Evolutionary conservation across 208 protist species (phyloP), one percentile per base, ranked within the genome.

Genomic region (Leishmania lainsoni): DNA sequence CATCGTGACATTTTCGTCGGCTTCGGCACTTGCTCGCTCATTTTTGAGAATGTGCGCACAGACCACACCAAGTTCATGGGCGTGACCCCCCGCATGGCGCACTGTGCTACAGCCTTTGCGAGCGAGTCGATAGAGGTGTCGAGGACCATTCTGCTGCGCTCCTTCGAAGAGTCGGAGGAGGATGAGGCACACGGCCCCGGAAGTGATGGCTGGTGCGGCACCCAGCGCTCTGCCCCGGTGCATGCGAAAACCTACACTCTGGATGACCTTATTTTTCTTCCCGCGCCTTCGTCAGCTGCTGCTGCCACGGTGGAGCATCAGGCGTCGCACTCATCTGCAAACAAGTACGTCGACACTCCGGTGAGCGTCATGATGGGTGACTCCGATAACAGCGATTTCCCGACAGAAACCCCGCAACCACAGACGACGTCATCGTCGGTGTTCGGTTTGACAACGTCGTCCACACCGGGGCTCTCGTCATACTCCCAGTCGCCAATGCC

Each of bases 1-100:
- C 86, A 91, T 54, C 87, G 91, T n/a, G 92, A 95, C 81, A 71
- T 95, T 20, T 79, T 95, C 56, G 91, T 93, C 17, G 91, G 91
- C 32, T 95, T 95, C 58, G 84, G 86, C 65, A 92, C 91, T 22
- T 83, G 86, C 61, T 91, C 91, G 26, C 77, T 95, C 49, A 84
- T 95, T 68, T 95, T 86, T 58, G 86, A 91, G 52, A 85, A 73
- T 22, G 81, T 83, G 5, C 75, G 78, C 26, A 83, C 85, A 5
- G 87, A 92, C 74, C 84, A 86, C 72, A 89, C 86, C 26, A 84
- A 84, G 63, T 83, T 87, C 49, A 58, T 88, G 1, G 87, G 87
- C 35, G 76, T 83, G 20, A 3, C 52, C 17, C 75, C 75, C 20
- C 54, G 58, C n/a, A 68, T 65, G 17, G 74, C 78, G 51, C 85